A percentile compares a stretch with the other conserved stretches of the same genome.
These are phyloP conservation scores for Diaporthe ilicicola DNA, from an alignment of 2,329 filamentous ascomycete genomes.

Conservation along the genomic window DNA sequence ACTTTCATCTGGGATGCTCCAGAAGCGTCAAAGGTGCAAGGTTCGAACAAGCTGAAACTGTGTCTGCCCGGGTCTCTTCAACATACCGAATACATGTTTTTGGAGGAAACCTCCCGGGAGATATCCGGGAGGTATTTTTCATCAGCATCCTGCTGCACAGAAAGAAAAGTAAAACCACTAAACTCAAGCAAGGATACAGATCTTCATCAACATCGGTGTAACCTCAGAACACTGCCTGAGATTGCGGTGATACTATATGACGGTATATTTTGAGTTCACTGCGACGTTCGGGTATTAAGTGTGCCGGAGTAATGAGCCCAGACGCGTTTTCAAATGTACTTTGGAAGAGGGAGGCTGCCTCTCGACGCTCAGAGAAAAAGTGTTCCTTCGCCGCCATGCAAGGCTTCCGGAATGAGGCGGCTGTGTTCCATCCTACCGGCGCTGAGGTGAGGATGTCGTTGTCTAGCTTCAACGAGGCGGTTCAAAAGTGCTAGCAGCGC, in stretches of 20 bases:
- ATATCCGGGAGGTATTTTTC: neutral
- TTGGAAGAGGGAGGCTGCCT: neutral
- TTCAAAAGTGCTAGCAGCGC: no score
- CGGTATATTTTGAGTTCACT: neutral
- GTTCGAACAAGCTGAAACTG: neutral
- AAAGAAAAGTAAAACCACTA: neutral
- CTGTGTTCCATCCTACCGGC: neutral
- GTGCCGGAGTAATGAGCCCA: neutral
- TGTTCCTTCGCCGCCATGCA: neutral
- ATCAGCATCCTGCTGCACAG: neutral
- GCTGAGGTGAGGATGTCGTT: neutral
- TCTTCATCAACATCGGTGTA: neutral
- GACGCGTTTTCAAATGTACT: neutral
- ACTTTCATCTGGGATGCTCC: neutral
- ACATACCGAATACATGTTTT: constrained; percentile 4
- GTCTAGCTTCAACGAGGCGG: neutral
- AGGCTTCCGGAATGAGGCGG: neutral
- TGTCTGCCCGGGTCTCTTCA: neutral
- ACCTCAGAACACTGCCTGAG: neutral
- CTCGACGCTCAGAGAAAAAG: neutral
- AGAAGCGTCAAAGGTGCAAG: neutral
- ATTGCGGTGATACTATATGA: neutral
- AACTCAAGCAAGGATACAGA: neutral
- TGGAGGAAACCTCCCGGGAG: neutral
- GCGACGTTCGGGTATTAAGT: neutral